Base-by-base conservation (phyloP, 1,139 yeast genomes). In the Kodamaea ohmeri region DNA sequence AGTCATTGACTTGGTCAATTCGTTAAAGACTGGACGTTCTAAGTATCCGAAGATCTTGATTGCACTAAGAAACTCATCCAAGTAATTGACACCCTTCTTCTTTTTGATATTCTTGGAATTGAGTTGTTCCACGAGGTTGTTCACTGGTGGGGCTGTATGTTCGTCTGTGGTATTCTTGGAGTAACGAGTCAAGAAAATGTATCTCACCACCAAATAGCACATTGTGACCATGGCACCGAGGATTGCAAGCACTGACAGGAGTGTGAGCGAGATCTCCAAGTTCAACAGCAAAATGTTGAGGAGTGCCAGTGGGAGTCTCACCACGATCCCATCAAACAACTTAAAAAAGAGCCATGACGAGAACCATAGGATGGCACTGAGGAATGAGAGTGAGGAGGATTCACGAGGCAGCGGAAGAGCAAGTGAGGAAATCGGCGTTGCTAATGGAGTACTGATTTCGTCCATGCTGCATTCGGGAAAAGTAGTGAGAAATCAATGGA, bases 1-100 rank as follows among this genome's bases (percentile, higher is more conserved):
- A 36, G 87, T 85, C 90, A 92, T 86, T 44, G 85, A 86, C 52
- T 86, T 83, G 4, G 97, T 90, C 49, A 92, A 70, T 53, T 90
- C 97, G 54, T 90, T 95, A 57, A 92, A 90, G 2, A 92, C 97
- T 1, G 86, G 84, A 42, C 83, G 74, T 49, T 92, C 98, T 39
- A 92, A 67, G 58, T 90, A 90, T 1, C 98, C 98, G 64, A 92
- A 92, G 14, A 92, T 87, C 60, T 88, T 89, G 47, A 92, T 87
- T 1, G 97, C 97, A 39, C 86, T 76, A 35, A 92, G 64, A 51
- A 92, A 92, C 55, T 90, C 96, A 56, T 92, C 97, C 41, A 92
- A 65, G 55, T 89, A 90, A 44, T 69, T 69, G 28, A 59, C 48
- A 45, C 59, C 58, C 41, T 62, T 61, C 36, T 61, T 61, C 30